A percentile compares a stretch with the other conserved stretches of the same genome.
phyloP scores from a whole-genome alignment of 257 asterid genomes.

The Ligustrum vulgare region DNA sequence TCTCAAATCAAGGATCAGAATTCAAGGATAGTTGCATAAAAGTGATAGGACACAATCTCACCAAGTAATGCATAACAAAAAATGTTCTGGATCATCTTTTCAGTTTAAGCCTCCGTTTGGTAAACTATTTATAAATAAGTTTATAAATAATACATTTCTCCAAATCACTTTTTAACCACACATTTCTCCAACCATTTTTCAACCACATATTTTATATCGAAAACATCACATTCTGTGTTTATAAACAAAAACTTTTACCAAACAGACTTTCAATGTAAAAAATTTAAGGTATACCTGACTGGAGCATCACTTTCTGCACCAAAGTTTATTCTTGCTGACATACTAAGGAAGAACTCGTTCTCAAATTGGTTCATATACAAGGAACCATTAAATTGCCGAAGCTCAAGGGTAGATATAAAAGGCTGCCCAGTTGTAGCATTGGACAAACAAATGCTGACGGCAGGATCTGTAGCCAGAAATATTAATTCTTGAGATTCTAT shows the following conservation, averaged over 20 bases:
- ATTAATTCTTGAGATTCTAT: conserved; percentile 78
- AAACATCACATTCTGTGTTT: too few relatives aligned
- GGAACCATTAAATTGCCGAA: conserved; percentile 88
- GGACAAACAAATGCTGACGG: conserved; percentile 80
- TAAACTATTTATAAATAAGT: too few relatives aligned
- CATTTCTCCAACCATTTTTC: too few relatives aligned
- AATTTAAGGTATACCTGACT: conserved; percentile 56
- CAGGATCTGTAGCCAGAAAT: conserved; percentile 81
- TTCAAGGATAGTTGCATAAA: not conserved
- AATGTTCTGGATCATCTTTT: not conserved
- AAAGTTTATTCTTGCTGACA: conserved; percentile 92
- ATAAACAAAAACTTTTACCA: too few relatives aligned
- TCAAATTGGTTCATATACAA: conserved; percentile 60
- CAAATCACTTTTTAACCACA: too few relatives aligned
- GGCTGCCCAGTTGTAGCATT: conserved; percentile 96
- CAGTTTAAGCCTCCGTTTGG: not conserved
- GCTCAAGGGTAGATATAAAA: conserved; percentile 95
- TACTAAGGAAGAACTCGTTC: conserved; percentile 73
- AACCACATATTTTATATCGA: too few relatives aligned
- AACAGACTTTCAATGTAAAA: not conserved
- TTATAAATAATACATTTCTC: too few relatives aligned
- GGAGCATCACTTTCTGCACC: conserved; percentile 80
- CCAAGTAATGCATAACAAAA: not conserved
- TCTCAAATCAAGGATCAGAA: not conserved
- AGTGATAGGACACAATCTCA: not conserved